Conservation (phyloP, 2,329 filamentous ascomycete species). For the Paradendryphiella salina region DNA sequence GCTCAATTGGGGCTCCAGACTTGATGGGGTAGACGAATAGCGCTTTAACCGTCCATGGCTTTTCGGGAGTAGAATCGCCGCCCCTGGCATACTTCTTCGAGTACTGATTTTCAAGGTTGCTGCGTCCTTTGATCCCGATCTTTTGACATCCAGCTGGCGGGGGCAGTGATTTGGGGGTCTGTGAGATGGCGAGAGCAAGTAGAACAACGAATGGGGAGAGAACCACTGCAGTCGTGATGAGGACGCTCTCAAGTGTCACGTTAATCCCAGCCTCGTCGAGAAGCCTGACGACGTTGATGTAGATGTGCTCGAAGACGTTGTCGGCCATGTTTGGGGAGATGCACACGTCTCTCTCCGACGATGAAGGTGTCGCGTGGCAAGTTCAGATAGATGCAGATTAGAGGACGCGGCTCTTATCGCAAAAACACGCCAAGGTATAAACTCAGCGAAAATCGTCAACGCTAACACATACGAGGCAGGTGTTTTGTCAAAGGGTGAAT, state of each 20-base stretch:
- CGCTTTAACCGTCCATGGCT: constrained; percentile 61
- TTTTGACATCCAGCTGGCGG: constrained; percentile 55
- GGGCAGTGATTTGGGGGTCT: constrained; percentile 26
- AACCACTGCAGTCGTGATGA: constrained; percentile 17
- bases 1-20: constrained; percentile 76
- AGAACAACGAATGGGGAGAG: constrained; percentile 29
- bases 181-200: constrained; percentile 29
- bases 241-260: constrained; percentile 23
- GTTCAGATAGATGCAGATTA: neutral
- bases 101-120: constrained; percentile 62
- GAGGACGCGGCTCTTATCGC: constrained; percentile 20
- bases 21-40: constrained; percentile 83
- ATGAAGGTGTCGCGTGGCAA: constrained; percentile 7
- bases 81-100: constrained; percentile 53
- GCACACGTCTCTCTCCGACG: neutral
- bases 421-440: constrained; percentile 14
- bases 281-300: constrained; percentile 13
- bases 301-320: constrained; percentile 23
- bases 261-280: constrained; percentile 18
- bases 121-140: constrained; percentile 54
- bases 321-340: constrained; percentile 17
- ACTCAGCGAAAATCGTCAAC: constrained; percentile 5
- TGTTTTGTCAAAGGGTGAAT: constrained; percentile 1
- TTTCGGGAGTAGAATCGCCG: constrained; percentile 28
- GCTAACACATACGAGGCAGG: constrained; percentile 20